phyloP scores from a whole-genome alignment of 805 yeast species.

The Grigorovia transvaalensis region DNA sequence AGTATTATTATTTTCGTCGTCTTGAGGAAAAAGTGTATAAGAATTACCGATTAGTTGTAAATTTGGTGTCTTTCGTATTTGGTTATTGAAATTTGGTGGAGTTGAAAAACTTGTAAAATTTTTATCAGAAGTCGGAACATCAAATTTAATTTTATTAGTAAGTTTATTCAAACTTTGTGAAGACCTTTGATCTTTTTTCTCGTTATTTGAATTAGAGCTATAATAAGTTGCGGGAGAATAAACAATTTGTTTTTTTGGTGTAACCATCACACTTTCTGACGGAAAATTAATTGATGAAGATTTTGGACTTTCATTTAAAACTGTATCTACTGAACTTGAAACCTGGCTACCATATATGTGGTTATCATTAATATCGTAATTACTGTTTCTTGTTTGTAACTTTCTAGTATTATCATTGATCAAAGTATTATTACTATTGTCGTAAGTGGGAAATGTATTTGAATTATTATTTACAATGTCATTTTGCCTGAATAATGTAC shows the following conservation, averaged over 20 bases:
- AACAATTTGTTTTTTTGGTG: background rate
- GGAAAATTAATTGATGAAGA: background rate
- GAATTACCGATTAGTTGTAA: background rate
- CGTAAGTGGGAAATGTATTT: background rate
- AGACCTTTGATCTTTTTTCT: background rate
- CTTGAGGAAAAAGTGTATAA: slow-evolving; percentile 1
- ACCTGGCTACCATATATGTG: background rate
- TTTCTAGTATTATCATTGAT: too few species aligned
- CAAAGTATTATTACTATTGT: too few species aligned
- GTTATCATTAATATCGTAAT: background rate
- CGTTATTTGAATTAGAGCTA: background rate
- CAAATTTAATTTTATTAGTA: background rate
- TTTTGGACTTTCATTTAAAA: background rate
- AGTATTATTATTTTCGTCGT: background rate
- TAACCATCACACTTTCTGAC: background rate
- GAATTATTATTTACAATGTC: too few species aligned
- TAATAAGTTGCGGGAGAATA: background rate
- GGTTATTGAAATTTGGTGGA: background rate
- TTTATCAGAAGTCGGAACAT: background rate
- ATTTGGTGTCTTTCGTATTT: background rate
- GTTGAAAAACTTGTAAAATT: background rate
- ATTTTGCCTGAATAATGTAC: background rate
- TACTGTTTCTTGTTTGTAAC: background rate
- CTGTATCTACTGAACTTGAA: background rate
- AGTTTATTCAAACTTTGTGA: too few species aligned